These are phyloP conservation scores for Pseudonitzschia pungens DNA, from an alignment of 108 stramenopile species.

Conservation along the genomic window DNA sequence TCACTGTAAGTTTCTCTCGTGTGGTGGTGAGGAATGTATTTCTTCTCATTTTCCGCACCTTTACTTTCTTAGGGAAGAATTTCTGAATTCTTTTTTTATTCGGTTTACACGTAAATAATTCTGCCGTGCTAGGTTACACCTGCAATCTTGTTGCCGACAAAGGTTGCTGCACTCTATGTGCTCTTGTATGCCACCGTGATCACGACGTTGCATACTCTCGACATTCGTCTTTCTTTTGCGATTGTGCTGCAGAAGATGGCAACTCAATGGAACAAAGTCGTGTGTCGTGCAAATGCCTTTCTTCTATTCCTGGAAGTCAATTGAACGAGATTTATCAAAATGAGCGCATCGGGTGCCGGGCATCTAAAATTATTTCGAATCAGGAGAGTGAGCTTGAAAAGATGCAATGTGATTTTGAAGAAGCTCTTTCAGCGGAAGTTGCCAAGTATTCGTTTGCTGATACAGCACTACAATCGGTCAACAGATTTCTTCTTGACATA, in stretches of 20 bases:
- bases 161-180: conserved; percentile 85
- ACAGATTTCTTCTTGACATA: not conserved
- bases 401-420: conserved; percentile 4
- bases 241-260: conserved; percentile 76
- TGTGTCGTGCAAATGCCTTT: conserved; percentile 65
- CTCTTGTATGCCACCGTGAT: conserved; percentile 73
- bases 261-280: conserved; percentile 43
- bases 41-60: not conserved
- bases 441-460: conserved; percentile 10
- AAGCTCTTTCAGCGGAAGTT: conserved; percentile 12
- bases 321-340: conserved; percentile 32
- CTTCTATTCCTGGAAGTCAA: conserved; percentile 38
- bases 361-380: not conserved
- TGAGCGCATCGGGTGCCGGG: not conserved
- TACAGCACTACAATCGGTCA: not conserved
- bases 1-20: conserved; percentile 10
- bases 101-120: not conserved
- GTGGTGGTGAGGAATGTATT: too few species aligned
- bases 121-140: conserved; percentile 44
- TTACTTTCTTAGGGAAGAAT: too few species aligned
- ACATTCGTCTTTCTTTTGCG: conserved; percentile 83
- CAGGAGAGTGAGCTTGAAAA: not conserved
- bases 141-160: conserved; percentile 84
- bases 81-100: not conserved
- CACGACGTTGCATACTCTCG: conserved; percentile 86